Base-by-base conservation (phyloP, 129 eudicot species). In the Lactuca sativa region DNA sequence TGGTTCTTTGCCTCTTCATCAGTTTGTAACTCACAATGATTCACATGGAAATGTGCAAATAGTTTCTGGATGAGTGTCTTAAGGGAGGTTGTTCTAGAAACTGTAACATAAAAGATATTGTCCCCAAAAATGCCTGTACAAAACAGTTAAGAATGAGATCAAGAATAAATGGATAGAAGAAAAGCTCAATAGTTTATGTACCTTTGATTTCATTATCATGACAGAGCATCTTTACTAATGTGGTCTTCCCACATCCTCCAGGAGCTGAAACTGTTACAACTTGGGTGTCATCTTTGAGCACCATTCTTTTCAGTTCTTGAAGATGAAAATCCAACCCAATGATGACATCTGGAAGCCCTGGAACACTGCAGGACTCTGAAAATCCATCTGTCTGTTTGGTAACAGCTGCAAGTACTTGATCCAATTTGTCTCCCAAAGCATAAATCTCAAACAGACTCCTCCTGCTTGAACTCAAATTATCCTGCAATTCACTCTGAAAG, bases 181-280 rank as follows among this genome's bases (percentile, higher is more conserved):
- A 53, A 7, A 25, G 36, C 51, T 41, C 9, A 71, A 47, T 18
- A 31, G 11, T 62, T 62, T 30, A 44, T 6, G 30, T 48, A 71
- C 80, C 77, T 80, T 59, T 70, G 10, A 86, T 77, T n/a, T 71
- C 59, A 2, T 66, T 2, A 59, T 86, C 86, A 71, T 62, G 83
- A 47, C 88, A 86, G 9, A 86, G 68, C 83, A 61, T 71, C 59
- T 74, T 80, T 12, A 82, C 91, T 76, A 81, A 66, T 0, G 85
- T 76, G 30, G 85, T 81, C 64, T 81, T 81, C 54, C 85, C 85
- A 47, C 85, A 71, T 3, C 85, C 85, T 40, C 82, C 85, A 0
- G 82, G 76, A 76, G 79, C 85, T 62, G 85, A 67, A 62, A 81
- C 30, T 6, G 66, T 62, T 18, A 81, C n/a, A n/a, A 72, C 76